A percentile compares a stretch with the other conserved stretches of the same genome.
Evolutionary conservation across 495 filamentous ascomycete species (phyloP).

Genomic region (Chaetomidium leptoderma): DNA sequence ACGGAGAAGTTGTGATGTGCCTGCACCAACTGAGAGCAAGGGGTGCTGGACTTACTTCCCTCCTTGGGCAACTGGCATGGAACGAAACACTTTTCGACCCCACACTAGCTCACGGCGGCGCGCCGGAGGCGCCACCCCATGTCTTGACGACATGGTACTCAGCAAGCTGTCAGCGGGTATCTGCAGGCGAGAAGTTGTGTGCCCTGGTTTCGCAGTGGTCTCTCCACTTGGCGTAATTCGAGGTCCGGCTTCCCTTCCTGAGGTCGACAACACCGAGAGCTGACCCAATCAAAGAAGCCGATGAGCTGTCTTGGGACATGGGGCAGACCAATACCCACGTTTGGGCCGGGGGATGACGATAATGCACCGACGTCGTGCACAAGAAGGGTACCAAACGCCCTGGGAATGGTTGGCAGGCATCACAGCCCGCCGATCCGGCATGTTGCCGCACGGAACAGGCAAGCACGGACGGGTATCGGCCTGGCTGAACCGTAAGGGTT

Average conservation of each 20-base stretch:
- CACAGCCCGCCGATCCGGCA: background rate
- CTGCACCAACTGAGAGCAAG: background rate
- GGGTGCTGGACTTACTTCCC: constrained; percentile 2
- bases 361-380: constrained; percentile 1
- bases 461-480: constrained; percentile 22
- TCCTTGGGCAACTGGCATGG: background rate
- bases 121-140: background rate
- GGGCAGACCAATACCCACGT: background rate
- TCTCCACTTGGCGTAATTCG: constrained; percentile 8
- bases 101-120: background rate
- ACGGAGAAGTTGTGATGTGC: background rate
- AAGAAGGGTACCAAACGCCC: background rate
- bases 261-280: background rate
- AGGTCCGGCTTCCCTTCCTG: background rate
- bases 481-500: constrained; percentile 18
- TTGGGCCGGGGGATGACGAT: background rate
- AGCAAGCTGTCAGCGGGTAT: constrained; percentile 18
- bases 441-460: constrained; percentile 13
- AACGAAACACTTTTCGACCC: background rate
- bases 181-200: constrained; percentile 11
- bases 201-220: constrained; percentile 10
- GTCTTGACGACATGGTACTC: background rate
- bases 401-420: constrained; percentile 1
- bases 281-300: background rate
- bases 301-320: background rate